Evolutionary conservation across 2,329 filamentous ascomycete genomes (phyloP), one percentile per base, ranked within the genome.

Genomic region (Colletotrichum falcatum): DNA sequence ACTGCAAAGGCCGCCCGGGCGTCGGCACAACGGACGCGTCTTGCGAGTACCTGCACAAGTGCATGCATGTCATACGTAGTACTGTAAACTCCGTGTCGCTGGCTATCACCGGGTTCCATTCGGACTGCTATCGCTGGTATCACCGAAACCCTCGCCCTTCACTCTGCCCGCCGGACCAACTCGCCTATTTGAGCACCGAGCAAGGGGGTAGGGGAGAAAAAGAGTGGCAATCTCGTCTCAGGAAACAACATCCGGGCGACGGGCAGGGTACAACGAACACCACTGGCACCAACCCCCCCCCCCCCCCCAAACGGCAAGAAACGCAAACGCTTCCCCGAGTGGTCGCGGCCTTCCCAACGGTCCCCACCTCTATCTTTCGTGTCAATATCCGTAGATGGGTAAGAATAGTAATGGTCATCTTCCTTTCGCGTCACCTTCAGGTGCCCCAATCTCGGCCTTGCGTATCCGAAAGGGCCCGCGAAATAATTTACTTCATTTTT

Each of bases 121-220:
- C 28, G 58, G 26, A 28, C 59, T 65, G 60, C 42, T 65, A n/a
- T n/a, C n/a, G n/a, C 65, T 59, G 60, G 61, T 70, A 53, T 59
- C 46, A 65, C 69, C 65, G 60, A 70, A 46, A 23, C 26, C 39
- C 28, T 33, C 18, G 28, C 39, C 33, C n/a, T 55, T 39, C 53
- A 53, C 33, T 11, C 11, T 51, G 60, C 16, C 30, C 11, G 16
- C 35, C 60, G 33, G 48, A 23, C 30, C 44, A 48, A 53, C 5
- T 62, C 44, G 33, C 59, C 59, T 51, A 51, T 61, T 61, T 48
- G 48, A n/a, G 58, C n/a, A 37, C 58, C 58, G 58, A 49, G 44
- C n/a, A 35, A 3, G 2, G 35, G 35, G 35, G 37, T 2, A n/a
- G 2, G n/a, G n/a, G n/a, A 6, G n/a, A 7, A 33, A 33, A 12